phyloP scores from a whole-genome alignment of 2,329 filamentous ascomycete genomes.

The Kalmusia sp. region DNA sequence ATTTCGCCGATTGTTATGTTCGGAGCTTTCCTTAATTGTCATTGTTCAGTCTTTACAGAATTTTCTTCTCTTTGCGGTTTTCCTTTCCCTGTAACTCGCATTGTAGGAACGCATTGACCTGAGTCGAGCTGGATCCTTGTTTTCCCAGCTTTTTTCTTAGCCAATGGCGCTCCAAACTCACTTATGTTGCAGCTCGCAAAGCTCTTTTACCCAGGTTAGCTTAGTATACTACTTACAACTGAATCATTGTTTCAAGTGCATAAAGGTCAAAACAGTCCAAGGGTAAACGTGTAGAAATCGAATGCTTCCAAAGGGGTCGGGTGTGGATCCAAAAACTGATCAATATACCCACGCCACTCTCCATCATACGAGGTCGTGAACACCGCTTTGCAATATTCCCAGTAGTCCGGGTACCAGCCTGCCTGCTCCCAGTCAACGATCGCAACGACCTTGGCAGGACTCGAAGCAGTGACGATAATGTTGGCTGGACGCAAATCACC shows the following conservation, averaged over 20 bases:
- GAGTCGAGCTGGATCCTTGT: background rate
- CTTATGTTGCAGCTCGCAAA: background rate
- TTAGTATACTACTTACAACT: background rate
- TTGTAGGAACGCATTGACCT: background rate
- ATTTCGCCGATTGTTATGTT: background rate
- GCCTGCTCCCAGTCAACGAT: constrained; percentile 45
- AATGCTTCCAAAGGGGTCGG: constrained; percentile 9
- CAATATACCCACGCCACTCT: constrained; percentile 3
- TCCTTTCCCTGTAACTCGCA: background rate
- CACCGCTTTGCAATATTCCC: constrained; percentile 38
- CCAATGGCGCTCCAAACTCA: background rate
- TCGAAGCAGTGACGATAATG: constrained; percentile 10
- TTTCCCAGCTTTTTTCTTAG: background rate
- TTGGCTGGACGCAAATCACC: constrained; percentile 8
- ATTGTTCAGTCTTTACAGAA: background rate
- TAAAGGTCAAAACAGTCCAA: constrained; percentile 6
- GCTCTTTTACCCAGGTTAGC: no score
- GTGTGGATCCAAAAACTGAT: constrained; percentile 10
- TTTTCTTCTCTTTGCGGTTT: background rate
- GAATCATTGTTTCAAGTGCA: background rate
- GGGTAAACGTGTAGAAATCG: constrained; percentile 13
- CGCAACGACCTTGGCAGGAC: constrained; percentile 24
- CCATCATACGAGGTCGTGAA: background rate
- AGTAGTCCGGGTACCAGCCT: constrained; percentile 44
- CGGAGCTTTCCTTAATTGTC: background rate